Conservation (phyloP, 305 asterid species). For the Fraxinus platypoda region DNA sequence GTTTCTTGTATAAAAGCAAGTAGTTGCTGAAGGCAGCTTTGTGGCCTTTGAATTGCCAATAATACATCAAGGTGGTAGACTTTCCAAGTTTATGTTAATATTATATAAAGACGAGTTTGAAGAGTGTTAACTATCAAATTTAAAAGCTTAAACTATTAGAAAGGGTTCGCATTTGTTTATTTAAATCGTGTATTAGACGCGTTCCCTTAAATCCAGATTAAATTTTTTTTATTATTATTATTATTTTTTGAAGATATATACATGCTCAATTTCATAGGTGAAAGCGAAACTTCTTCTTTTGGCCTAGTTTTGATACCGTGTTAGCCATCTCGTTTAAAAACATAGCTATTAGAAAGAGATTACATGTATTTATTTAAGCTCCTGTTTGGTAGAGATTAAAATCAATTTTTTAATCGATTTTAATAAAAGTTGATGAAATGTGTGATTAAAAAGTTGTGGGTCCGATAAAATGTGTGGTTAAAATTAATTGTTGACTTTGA, state of each 20-base stretch:
- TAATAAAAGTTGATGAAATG: too few relatives aligned
- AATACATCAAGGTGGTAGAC: background rate
- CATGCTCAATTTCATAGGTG: background rate
- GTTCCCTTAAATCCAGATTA: background rate
- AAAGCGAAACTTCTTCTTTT: background rate
- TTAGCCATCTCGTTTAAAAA: background rate
- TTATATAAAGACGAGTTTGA: background rate
- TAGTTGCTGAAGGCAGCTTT: background rate
- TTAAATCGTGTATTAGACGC: background rate
- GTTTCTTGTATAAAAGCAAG: background rate
- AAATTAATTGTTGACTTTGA: too few relatives aligned
- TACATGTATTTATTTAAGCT: background rate
- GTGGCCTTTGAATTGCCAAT: background rate
- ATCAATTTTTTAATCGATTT: too few relatives aligned
- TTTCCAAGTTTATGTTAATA: background rate
- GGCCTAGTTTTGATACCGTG: background rate
- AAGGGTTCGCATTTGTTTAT: background rate
- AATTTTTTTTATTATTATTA: background rate
- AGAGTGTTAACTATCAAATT: background rate
- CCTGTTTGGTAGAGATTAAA: too few relatives aligned
- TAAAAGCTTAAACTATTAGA: background rate
- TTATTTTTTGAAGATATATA: background rate
- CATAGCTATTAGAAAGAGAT: background rate
- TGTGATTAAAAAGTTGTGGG: too few relatives aligned
- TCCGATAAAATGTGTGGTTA: too few relatives aligned